Conservation (phyloP, 805 yeast species). For the Saccharomyces eubayanus region DNA sequence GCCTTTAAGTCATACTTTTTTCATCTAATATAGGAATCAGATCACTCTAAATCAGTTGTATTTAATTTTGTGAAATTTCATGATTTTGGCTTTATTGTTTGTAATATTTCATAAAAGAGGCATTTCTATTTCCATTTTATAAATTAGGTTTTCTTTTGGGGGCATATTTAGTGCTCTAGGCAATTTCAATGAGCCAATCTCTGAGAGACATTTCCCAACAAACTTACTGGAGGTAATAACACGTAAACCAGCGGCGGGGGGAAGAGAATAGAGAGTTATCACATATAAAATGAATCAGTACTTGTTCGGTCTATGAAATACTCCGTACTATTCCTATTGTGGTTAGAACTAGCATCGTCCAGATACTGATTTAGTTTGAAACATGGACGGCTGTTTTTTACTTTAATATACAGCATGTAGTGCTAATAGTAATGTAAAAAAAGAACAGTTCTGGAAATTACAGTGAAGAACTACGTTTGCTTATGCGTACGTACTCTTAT, state of each 20-base stretch:
- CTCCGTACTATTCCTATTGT: not conserved
- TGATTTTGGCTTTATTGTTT: not conserved
- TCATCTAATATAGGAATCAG: not conserved
- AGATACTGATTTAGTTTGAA: not conserved
- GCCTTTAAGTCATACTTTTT: not conserved
- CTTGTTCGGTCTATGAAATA: not conserved
- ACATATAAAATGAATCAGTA: not conserved
- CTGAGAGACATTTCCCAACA: not conserved
- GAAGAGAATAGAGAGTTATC: not conserved
- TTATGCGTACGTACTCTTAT: too few species aligned
- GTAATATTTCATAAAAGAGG: not conserved
- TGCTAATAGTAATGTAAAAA: too few species aligned
- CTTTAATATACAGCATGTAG: too few species aligned
- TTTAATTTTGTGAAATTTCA: not conserved
- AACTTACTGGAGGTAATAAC: not conserved
- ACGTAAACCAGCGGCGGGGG: not conserved
- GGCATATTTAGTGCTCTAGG: not conserved
- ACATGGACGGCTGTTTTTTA: too few species aligned
- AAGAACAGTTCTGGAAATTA: too few species aligned
- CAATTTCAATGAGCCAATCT: not conserved
- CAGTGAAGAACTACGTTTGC: too few species aligned
- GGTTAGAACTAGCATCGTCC: not conserved
- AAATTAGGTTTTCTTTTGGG: too few species aligned
- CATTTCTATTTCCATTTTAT: too few species aligned
- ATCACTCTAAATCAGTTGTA: not conserved